Evolutionary conservation across 768 basidiomycete species (phyloP).

Genomic region (Lactifluus piperatus): DNA sequence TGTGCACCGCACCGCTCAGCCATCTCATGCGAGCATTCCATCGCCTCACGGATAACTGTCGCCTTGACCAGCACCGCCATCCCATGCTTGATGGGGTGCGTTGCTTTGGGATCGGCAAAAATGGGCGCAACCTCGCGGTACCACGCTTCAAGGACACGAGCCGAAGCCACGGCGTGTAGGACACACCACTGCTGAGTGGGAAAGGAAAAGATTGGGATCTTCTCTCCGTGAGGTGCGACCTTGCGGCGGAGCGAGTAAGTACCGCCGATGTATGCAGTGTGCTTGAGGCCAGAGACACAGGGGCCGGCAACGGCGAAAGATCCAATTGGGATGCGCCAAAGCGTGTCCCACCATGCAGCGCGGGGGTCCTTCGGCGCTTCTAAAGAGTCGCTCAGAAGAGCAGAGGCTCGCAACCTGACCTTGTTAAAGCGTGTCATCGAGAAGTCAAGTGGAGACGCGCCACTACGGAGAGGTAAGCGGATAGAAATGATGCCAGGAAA

Average conservation of each 20-base stretch:
- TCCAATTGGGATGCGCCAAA: conserved; percentile 21
- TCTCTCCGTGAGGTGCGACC: conserved; percentile 1
- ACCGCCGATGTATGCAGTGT: conserved; percentile 2
- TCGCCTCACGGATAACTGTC: conserved; percentile 5
- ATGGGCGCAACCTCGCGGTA: conserved; percentile 5
- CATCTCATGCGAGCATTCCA: conserved; percentile 2
- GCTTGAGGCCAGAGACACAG: conserved; percentile 12
- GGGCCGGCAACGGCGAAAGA: conserved; percentile 4
- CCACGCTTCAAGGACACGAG: conserved; percentile 3
- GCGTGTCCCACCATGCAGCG: conserved; percentile 47
- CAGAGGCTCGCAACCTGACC: conserved; percentile 41
- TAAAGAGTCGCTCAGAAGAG: conserved; percentile 36
- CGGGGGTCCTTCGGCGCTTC: conserved; percentile 32
- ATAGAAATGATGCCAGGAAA: conserved; percentile 43
- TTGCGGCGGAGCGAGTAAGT: conserved; percentile 1
- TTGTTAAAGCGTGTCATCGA: conserved; percentile 48
- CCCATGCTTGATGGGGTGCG: conserved; percentile 1
- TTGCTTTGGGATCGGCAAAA: background rate
- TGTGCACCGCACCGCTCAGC: conserved; percentile 15
- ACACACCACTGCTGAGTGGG: conserved; percentile 11
- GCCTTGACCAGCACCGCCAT: conserved; percentile 7
- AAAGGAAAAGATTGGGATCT: background rate
- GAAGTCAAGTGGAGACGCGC: conserved; percentile 47
- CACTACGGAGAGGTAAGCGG: conserved; percentile 40
- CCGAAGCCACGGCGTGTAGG: conserved; percentile 3